Base-by-base conservation (phyloP, 192 early-diverging fungal species). In the Backusella westeae region DNA sequence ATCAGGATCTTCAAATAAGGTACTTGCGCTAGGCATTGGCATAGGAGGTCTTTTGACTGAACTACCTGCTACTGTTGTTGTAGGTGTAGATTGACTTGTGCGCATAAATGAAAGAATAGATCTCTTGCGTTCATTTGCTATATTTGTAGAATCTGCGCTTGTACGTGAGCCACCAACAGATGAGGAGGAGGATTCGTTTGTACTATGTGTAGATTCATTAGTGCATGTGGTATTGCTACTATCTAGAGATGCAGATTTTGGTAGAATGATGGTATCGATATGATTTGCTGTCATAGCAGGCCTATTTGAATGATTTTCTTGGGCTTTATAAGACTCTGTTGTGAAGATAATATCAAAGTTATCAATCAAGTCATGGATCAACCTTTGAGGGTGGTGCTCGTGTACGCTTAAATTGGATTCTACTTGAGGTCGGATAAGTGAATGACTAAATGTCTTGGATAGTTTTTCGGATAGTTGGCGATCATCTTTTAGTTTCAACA, bases 351-450 rank as follows among this genome's bases (percentile, higher is more conserved):
- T 71, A 32, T 83, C 80, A 29, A 74, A 80, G 73, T 82, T 77
- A 49, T 82, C 77, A 32, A 88, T 78, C 59, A 88, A 77, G 21
- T 89, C 88, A 9, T 79, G 82, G 36, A 89, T 74, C 38, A 89
- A 72, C 19, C 87, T 63, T 23, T 82, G 84, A 9, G 87, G 85
- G 34, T 88, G 85, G n/a, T 81, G 80, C 36, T 89, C 88, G 59
- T 85, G 78, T 34, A 85, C 34, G 2, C 74, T 85, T 42, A 87
- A 38, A n/a, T 76, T 81, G 21, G 78, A 78, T 63, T 85, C 82
- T n/a, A 84, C 78, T 67, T 83, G 71, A 4, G 88, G 84, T 34
- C 87, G 83, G 52, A 87, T 74, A 49, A 89, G 71, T 44, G 88
- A 85, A 10, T 81, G 83, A 19, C 85, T 83, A 74, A 86, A 85